Evolutionary conservation across 2,329 filamentous ascomycete genomes (phyloP).

Genomic region (Ceratocystis colombiana): DNA sequence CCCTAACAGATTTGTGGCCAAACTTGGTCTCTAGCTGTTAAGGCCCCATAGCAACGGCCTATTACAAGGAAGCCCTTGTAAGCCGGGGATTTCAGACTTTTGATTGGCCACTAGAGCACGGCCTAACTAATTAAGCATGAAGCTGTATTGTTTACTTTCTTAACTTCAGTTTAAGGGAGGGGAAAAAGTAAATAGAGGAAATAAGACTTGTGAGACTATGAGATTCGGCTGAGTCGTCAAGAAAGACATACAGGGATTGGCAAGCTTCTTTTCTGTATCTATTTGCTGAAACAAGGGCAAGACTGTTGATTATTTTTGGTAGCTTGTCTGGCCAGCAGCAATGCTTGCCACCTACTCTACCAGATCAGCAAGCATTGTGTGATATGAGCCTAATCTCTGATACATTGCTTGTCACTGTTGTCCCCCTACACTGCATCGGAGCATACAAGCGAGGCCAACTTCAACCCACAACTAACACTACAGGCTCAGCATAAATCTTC

Average conservation of each 20-base stretch:
- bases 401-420: not conserved
- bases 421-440: not conserved
- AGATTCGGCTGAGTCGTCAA: slow-evolving; percentile 4
- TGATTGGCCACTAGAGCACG: slow-evolving; percentile 9
- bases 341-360: not conserved
- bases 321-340: not conserved
- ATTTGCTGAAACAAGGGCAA: too few relatives aligned
- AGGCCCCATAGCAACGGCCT: slow-evolving; percentile 6
- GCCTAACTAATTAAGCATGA: slow-evolving; percentile 1
- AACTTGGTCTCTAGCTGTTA: not conserved
- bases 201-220: not conserved
- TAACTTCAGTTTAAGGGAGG: not conserved
- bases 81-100: not conserved
- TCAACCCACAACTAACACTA: slow-evolving; percentile 1
- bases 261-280: too few relatives aligned
- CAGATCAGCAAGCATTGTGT: not conserved
- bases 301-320: not conserved
- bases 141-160: slow-evolving; percentile 22
- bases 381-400: not conserved
- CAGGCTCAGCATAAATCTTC: slow-evolving; percentile 1
- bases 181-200: slow-evolving; percentile 12
- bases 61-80: not conserved
- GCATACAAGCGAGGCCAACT: not conserved
- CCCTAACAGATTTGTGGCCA: not conserved
- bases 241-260: too few relatives aligned